Conservation (phyloP, 345 rosid genomes). For the Populus simonii region DNA sequence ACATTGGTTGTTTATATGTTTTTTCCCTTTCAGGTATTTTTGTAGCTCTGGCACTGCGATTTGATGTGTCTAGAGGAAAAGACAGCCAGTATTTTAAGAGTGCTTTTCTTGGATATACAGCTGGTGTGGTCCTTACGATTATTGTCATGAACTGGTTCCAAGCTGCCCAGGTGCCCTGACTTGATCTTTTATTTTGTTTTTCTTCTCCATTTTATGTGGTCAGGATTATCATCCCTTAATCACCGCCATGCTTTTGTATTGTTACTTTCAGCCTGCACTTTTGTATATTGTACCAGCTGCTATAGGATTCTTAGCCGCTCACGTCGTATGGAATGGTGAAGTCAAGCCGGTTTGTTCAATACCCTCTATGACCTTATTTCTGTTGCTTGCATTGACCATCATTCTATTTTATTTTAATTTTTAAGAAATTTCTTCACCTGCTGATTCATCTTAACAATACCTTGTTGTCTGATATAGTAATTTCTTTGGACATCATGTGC, state of each 20-base stretch:
- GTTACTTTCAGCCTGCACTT: slow-evolving; percentile 78
- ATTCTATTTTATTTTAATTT: not conserved
- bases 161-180: slow-evolving; percentile 83
- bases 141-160: slow-evolving; percentile 99
- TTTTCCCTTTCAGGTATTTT: slow-evolving; percentile 62
- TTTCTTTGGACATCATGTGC: slow-evolving; percentile 17
- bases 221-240: not conserved
- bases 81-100: slow-evolving; percentile 86
- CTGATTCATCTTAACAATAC: too few species aligned
- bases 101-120: slow-evolving; percentile 79
- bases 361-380: not conserved
- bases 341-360: slow-evolving; percentile 74
- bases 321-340: slow-evolving; percentile 90
- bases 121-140: slow-evolving; percentile 80
- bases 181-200: not conserved
- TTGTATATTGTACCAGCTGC: slow-evolving; percentile 91
- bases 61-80: slow-evolving; percentile 91
- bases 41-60: slow-evolving; percentile 91
- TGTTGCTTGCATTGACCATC: not conserved
- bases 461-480: not conserved
- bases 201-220: not conserved
- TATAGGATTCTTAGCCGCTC: slow-evolving; percentile 87
- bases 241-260: not conserved
- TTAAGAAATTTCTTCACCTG: not conserved
- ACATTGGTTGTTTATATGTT: not conserved